These are phyloP conservation scores for Penicillium longicatenatum DNA, from an alignment of 495 filamentous ascomycete species.

Conservation along the genomic window DNA sequence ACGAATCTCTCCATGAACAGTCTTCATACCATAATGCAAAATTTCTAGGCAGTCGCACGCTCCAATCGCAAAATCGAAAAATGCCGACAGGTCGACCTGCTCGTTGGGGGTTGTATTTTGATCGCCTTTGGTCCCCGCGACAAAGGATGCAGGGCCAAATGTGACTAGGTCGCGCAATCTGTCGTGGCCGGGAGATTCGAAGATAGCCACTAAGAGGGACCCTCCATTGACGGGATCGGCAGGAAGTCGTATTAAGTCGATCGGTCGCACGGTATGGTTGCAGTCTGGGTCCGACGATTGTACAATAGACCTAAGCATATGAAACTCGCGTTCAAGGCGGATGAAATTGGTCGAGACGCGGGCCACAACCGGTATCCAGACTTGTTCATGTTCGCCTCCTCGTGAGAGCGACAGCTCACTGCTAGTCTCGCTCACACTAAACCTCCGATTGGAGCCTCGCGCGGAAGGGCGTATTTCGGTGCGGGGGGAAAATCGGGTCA, in stretches of 20 bases:
- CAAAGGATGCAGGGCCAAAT: slow-evolving; percentile 75
- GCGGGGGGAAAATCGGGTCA: slow-evolving; percentile 49
- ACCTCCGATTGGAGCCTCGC: slow-evolving; percentile 40
- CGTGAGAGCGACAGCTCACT: slow-evolving; percentile 48
- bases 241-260: slow-evolving; percentile 70
- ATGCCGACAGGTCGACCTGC: slow-evolving; percentile 67
- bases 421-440: slow-evolving; percentile 51
- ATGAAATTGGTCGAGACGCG: slow-evolving; percentile 77
- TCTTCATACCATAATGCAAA: slow-evolving; percentile 77
- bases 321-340: slow-evolving; percentile 80
- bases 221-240: slow-evolving; percentile 63
- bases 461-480: slow-evolving; percentile 30
- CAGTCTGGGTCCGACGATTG: slow-evolving; percentile 71
- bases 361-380: slow-evolving; percentile 63
- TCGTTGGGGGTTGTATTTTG: slow-evolving; percentile 53
- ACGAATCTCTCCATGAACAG: slow-evolving; percentile 85
- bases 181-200: slow-evolving; percentile 75
- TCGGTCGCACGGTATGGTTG: slow-evolving; percentile 70
- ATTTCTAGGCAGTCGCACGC: slow-evolving; percentile 83
- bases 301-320: slow-evolving; percentile 71
- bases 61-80: slow-evolving; percentile 87
- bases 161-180: slow-evolving; percentile 68
- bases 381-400: slow-evolving; percentile 43
- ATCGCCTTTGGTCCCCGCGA: slow-evolving; percentile 49
- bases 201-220: slow-evolving; percentile 71